These are phyloP conservation scores for Trifolium pratense DNA, from an alignment of 306 rosid species.

Conservation along the genomic window DNA sequence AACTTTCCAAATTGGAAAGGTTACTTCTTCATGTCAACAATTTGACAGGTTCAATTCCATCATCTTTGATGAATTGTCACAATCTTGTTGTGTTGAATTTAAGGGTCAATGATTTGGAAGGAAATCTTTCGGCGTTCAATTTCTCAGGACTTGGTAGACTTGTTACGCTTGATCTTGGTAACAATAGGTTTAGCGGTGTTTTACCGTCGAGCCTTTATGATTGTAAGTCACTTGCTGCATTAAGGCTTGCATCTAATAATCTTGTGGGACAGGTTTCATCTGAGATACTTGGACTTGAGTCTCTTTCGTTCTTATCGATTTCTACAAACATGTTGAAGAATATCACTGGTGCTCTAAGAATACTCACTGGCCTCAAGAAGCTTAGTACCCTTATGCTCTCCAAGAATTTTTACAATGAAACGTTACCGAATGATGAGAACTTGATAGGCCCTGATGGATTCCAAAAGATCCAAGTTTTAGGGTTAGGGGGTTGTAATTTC, in stretches of 20 bases:
- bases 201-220: conserved; percentile 76
- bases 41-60: conserved; percentile 69
- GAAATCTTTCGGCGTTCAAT: conserved; percentile 65
- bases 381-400: conserved; percentile 74
- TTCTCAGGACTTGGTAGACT: conserved; percentile 68
- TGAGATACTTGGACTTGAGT: conserved; percentile 60
- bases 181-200: conserved; percentile 70
- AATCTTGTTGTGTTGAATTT: conserved; percentile 71
- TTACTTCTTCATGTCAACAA: conserved; percentile 73
- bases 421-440: conserved; percentile 58
- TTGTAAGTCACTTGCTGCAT: conserved; percentile 74
- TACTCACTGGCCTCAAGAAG: conserved; percentile 65
- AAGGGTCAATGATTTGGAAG: conserved; percentile 72
- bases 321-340: conserved; percentile 70
- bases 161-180: conserved; percentile 75
- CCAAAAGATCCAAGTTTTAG: conserved; percentile 69
- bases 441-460: conserved; percentile 62
- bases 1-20: conserved; percentile 60
- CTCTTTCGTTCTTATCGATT: conserved; percentile 73
- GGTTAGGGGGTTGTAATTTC: conserved; percentile 77
- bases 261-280: conserved; percentile 71
- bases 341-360: conserved; percentile 63
- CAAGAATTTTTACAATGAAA: conserved; percentile 56
- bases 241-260: conserved; percentile 71
- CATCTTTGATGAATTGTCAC: conserved; percentile 68